Evolutionary conservation across 2,329 filamentous ascomycete species (phyloP), one percentile per base, ranked within the genome.

Genomic region (Chaetothyriales sp.): DNA sequence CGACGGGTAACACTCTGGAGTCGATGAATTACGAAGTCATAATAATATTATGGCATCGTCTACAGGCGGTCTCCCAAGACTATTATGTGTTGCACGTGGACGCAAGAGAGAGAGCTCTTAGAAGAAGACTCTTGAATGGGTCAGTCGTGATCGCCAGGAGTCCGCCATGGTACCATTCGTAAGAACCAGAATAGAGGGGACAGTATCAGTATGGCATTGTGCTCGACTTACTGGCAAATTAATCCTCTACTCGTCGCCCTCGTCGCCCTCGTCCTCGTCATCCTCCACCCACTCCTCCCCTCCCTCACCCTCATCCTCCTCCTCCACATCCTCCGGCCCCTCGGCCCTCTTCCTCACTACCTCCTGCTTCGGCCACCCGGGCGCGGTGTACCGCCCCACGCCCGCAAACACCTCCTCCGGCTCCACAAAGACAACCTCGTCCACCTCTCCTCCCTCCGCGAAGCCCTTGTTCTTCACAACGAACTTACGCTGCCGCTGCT

Each of bases 401-500:
- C 44, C 19, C 44, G 44, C 10, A 46, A 20, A 20, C 44, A 9
- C 25, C 9, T 20, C 44, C 44, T 18, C 4, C 2, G 19, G 19
- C 25, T 28, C 44, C 20, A 19, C 46, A 22, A 48, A 48, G 18
- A 48, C 7, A 20, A 19, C 18, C 46, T 18, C 18, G 29, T 33
- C 29, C 29, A 46, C 37, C 19, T 25, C 49, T 44, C 13, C 20
- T 9, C 8, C 44, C 40, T 28, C n/a, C 47, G 5, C 48, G 10
- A 22, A 13, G 18, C 9, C 49, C 18, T 48, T 48, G 19, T n/a
- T 20, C 37, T 46, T 25, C 25, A 18, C 28, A n/a, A 20, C 4
- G 18, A 43, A 33, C 43, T 29, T 29, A 18, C 43, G 43, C 49
- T 43, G 25, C 49, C 43, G 18, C 20, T 40, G 10, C 46, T 87